Evolutionary conservation across 2,329 filamentous ascomycete genomes (phyloP).

Genomic region (Colletotrichum sp.): DNA sequence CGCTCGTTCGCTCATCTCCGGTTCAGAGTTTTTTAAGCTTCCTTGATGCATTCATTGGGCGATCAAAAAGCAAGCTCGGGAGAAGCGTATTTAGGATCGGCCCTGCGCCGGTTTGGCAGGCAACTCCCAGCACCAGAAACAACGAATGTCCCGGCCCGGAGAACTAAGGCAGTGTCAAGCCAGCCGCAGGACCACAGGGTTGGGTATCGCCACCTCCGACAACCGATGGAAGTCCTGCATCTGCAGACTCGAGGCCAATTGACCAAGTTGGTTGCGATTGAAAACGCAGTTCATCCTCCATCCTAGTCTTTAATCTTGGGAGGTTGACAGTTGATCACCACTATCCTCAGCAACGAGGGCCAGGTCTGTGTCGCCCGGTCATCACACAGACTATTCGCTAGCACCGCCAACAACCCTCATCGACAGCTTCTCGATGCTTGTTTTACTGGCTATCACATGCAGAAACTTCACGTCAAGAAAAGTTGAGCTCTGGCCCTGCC

Average conservation of each 20-base stretch:
- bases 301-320: background rate
- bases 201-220: constrained; percentile 9
- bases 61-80: background rate
- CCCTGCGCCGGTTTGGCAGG: background rate
- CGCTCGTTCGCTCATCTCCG: background rate
- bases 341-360: background rate
- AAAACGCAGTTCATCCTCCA: background rate
- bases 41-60: background rate
- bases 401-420: background rate
- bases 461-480: background rate
- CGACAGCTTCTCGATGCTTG: background rate
- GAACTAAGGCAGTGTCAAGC: constrained; percentile 4
- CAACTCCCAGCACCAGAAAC: background rate
- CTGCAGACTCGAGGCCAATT: background rate
- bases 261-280: background rate
- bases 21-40: background rate
- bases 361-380: background rate
- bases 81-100: background rate
- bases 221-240: background rate
- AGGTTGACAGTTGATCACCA: background rate
- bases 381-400: background rate
- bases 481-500: background rate
- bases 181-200: background rate
- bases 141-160: background rate
- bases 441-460: background rate